phyloP scores from a whole-genome alignment of 257 asterid genomes.

The Fraxinus anomala region DNA sequence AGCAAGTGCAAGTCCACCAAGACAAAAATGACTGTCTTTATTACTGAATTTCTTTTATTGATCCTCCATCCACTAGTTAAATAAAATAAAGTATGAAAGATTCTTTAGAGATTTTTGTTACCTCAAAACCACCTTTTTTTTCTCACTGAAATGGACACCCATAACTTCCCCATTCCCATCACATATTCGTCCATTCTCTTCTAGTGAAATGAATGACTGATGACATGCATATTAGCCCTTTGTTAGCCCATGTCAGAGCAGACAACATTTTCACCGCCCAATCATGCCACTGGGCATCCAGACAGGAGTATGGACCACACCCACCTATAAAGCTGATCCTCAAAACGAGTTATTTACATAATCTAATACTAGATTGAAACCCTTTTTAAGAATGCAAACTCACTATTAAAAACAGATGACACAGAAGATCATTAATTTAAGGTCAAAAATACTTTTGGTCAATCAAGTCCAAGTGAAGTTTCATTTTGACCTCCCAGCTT shows the following conservation, averaged over 20 bases:
- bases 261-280: conserved; percentile 40
- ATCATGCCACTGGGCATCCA: conserved; percentile 30
- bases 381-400: not conserved
- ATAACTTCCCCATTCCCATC: conserved; percentile 49
- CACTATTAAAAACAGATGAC: not conserved
- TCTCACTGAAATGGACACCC: conserved; percentile 47
- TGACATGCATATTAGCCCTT: conserved; percentile 30
- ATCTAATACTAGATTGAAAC: conserved; percentile 23
- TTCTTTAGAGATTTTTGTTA: conserved; percentile 22
- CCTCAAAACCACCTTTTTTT: conserved; percentile 5
- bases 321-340: conserved; percentile 35
- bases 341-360: not conserved
- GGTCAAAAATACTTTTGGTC: not conserved
- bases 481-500: not conserved
- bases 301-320: conserved; percentile 47
- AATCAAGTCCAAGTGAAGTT: not conserved
- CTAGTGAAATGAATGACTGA: conserved; percentile 9
- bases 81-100: conserved; percentile 11
- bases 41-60: conserved; percentile 19
- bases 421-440: not conserved
- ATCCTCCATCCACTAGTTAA: conserved; percentile 23
- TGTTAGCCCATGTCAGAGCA: conserved; percentile 31
- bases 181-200: conserved; percentile 30
- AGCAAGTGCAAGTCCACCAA: conserved; percentile 30
- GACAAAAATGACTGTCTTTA: not conserved